Percentiles rank a stretch among this genome's conserved stretches.
Conservation (phyloP, 2,329 filamentous ascomycete genomes). For the Fusarium tjaetaba region DNA sequence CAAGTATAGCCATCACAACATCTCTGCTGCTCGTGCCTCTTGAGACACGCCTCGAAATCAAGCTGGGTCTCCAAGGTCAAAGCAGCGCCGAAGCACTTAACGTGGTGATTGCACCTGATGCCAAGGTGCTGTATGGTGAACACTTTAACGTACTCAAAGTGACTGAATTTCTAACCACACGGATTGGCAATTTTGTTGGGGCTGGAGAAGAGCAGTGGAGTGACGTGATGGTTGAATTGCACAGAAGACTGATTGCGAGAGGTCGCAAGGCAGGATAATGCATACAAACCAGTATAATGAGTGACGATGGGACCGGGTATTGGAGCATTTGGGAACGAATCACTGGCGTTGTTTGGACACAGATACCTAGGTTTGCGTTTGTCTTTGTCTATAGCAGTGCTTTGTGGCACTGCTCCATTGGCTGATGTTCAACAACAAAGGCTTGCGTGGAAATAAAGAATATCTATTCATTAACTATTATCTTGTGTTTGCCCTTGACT, state of each 20-base stretch:
- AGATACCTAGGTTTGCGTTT: constrained; percentile 39
- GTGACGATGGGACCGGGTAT: constrained; percentile 41
- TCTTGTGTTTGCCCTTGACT: background rate
- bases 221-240: constrained; percentile 64
- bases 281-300: constrained; percentile 34
- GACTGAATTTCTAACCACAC: constrained; percentile 71
- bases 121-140: constrained; percentile 79
- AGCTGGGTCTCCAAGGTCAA: constrained; percentile 63
- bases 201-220: constrained; percentile 60
- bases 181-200: constrained; percentile 57
- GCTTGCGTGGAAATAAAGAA: background rate
- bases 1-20: constrained; percentile 68
- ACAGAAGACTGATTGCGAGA: constrained; percentile 64
- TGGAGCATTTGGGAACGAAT: constrained; percentile 21
- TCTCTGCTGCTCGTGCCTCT: constrained; percentile 71
- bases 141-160: constrained; percentile 80
- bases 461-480: background rate
- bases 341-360: constrained; percentile 37
- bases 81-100: constrained; percentile 61
- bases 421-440: constrained; percentile 18
- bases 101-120: constrained; percentile 63
- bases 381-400: constrained; percentile 13
- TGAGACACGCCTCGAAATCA: constrained; percentile 74
- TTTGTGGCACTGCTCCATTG: constrained; percentile 12
- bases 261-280: constrained; percentile 58